These are phyloP conservation scores for Aspergillus hiratsukae DNA, from an alignment of 2,329 filamentous ascomycete genomes.

Conservation along the genomic window DNA sequence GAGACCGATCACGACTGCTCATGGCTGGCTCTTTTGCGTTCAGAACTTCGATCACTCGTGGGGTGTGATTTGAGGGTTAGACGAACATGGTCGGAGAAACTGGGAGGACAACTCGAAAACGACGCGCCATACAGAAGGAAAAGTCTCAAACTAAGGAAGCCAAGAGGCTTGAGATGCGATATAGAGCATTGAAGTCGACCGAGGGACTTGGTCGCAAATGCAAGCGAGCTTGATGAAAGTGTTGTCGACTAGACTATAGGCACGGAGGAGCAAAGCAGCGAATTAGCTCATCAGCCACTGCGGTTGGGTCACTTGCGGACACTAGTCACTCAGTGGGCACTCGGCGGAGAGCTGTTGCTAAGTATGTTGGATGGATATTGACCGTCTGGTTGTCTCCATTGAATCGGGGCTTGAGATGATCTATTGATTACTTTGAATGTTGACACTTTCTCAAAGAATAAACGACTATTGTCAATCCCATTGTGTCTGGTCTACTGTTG, in stretches of 20 bases:
- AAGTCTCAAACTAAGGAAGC: slow-evolving; percentile 5
- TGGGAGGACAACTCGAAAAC: slow-evolving; percentile 13
- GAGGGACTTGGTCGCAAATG: not conserved
- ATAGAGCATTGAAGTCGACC: not conserved
- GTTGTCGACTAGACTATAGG: not conserved
- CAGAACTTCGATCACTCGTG: slow-evolving; percentile 23
- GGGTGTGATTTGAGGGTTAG: slow-evolving; percentile 19
- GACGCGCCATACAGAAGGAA: slow-evolving; percentile 5
- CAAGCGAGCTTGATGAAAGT: not conserved
- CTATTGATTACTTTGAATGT: not conserved
- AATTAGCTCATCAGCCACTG: slow-evolving; percentile 28
- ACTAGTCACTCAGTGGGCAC: slow-evolving; percentile 3
- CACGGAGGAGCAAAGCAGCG: slow-evolving; percentile 12
- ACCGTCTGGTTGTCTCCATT: not conserved
- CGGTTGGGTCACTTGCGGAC: slow-evolving; percentile 19
- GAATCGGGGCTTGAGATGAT: too few relatives aligned
- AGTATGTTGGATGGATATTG: not conserved
- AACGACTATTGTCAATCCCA: not conserved
- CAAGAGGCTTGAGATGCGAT: slow-evolving; percentile 4
- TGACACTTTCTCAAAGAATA: not conserved
- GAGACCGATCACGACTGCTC: slow-evolving; percentile 34
- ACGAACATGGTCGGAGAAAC: slow-evolving; percentile 29
- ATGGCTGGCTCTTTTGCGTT: slow-evolving; percentile 23
- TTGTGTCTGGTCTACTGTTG: not conserved
- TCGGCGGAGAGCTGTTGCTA: slow-evolving; percentile 21